Percentiles rank a stretch among this genome's conserved stretches.
Conservation (phyloP, 75 land plant species). For the Picea sitchensis region DNA sequence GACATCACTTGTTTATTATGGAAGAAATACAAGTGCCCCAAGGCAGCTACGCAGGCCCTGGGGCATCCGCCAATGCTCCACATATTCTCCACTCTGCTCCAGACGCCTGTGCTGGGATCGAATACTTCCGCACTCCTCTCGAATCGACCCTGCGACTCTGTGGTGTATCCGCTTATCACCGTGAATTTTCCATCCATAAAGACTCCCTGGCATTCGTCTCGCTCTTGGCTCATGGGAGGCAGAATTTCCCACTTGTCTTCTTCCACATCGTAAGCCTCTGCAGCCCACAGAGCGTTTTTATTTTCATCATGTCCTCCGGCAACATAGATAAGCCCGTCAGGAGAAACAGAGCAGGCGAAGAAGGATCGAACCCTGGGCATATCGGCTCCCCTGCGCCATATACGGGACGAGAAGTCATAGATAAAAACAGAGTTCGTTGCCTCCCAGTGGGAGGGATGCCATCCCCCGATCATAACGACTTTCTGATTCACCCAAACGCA, state of each 20-base stretch:
- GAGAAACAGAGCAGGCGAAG: slow-evolving; percentile 41
- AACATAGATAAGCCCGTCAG: slow-evolving; percentile 23
- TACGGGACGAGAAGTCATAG: slow-evolving; percentile 28
- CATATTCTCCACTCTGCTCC: slow-evolving; percentile 44
- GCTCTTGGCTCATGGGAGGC: slow-evolving; percentile 45
- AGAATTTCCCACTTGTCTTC: slow-evolving; percentile 49
- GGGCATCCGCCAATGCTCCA: slow-evolving; percentile 22
- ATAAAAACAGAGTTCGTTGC: slow-evolving; percentile 23
- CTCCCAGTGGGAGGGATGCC: slow-evolving; percentile 33
- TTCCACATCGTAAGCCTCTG: slow-evolving; percentile 37
- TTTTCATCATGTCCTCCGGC: slow-evolving; percentile 78
- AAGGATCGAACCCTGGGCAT: slow-evolving; percentile 54
- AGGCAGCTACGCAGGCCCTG: background rate
- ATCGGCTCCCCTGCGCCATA: slow-evolving; percentile 42
- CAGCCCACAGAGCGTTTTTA: slow-evolving; percentile 68
- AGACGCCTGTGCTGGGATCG: slow-evolving; percentile 21
- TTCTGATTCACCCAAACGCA: slow-evolving; percentile 19
- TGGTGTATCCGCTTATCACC: slow-evolving; percentile 69
- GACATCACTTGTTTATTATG: background rate
- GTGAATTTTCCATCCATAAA: slow-evolving; percentile 30
- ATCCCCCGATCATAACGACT: slow-evolving; percentile 52
- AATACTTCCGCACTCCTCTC: slow-evolving; percentile 34
- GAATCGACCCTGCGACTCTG: slow-evolving; percentile 64
- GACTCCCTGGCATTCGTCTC: slow-evolving; percentile 71
- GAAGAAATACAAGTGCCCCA: background rate